Conservation (phyloP, 176 grass and related monocot species). For the Cenchrus purpureus region DNA sequence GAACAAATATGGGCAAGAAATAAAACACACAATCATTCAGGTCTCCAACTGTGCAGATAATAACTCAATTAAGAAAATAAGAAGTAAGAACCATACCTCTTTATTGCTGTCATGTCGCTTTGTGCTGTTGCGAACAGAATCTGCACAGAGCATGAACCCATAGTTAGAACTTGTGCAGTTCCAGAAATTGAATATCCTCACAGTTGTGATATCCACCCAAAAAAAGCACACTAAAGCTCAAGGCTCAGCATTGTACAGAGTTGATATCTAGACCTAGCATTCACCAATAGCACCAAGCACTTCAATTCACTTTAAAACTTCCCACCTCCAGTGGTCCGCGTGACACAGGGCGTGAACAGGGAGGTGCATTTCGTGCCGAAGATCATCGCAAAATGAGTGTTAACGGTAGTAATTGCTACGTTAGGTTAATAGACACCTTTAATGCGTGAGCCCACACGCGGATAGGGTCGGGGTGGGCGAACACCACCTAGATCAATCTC, state of each 20-base stretch:
- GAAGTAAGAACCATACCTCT: conserved; percentile 11
- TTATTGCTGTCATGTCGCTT: conserved; percentile 29
- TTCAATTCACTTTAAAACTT: not conserved
- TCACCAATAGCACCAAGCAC: not conserved
- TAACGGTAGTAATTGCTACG: not conserved
- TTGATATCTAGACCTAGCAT: not conserved
- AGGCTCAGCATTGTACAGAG: not conserved
- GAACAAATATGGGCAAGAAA: not conserved
- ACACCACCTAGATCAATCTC: not conserved
- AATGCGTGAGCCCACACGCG: not conserved
- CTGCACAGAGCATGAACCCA: not conserved
- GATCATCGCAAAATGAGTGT: not conserved
- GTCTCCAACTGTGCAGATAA: not conserved
- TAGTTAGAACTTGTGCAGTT: conserved; percentile 6
- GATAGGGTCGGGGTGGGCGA: not conserved
- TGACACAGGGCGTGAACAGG: not conserved
- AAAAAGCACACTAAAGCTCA: not conserved
- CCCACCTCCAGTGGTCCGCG: not conserved
- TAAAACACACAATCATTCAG: not conserved
- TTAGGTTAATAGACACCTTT: not conserved
- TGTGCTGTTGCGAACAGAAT: conserved; percentile 17
- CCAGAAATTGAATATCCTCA: not conserved
- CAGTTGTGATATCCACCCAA: not conserved
- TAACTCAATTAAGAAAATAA: not conserved
- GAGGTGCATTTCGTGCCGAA: not conserved